Conservation (phyloP, 305 asterid species). For the Fraxinus sp. region DNA sequence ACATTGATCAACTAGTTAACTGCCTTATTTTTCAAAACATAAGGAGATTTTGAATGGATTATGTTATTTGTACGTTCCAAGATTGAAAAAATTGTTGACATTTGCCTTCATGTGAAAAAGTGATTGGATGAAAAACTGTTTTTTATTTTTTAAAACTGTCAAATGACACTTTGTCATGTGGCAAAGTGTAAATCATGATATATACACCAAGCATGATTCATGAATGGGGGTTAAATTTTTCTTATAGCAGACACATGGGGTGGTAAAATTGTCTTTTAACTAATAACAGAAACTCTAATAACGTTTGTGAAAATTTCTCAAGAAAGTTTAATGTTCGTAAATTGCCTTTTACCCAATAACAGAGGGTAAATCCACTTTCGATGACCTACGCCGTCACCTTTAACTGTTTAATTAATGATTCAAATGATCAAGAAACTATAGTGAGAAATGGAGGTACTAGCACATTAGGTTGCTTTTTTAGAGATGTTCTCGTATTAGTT, state of each 20-base stretch:
- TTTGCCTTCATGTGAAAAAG: neutral
- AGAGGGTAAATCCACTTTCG: neutral
- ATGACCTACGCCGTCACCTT: neutral
- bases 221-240: neutral
- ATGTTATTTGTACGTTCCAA: neutral
- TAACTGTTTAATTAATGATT: neutral
- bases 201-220: neutral
- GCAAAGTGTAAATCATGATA: neutral
- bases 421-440: neutral
- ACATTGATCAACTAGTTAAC: neutral
- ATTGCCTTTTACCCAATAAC: neutral
- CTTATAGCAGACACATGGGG: neutral
- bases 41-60: neutral
- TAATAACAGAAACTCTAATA: neutral
- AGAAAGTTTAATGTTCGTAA: neutral
- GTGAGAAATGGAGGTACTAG: neutral
- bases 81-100: neutral
- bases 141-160: neutral
- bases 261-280: neutral
- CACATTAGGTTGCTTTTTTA: neutral
- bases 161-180: neutral
- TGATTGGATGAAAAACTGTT: neutral
- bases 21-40: neutral
- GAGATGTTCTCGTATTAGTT: neutral
- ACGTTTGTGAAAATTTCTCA: neutral